A percentile compares a stretch with the other conserved stretches of the same genome.
phyloP scores from a whole-genome alignment of 2,329 filamentous ascomycete genomes.

The Pyrenophora teres region DNA sequence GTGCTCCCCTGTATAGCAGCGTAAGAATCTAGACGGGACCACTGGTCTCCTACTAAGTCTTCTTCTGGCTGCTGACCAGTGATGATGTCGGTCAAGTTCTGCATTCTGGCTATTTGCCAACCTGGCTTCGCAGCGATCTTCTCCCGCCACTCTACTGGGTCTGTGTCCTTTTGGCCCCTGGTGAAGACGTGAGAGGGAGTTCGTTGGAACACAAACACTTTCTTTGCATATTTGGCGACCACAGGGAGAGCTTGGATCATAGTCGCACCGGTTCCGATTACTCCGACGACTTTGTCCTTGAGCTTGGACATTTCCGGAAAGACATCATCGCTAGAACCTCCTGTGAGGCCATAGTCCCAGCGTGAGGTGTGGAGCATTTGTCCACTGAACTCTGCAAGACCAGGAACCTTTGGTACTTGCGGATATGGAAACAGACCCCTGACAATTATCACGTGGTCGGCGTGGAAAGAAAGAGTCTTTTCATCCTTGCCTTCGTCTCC shows the following conservation, averaged over 20 bases:
- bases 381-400: conserved; percentile 28
- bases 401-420: conserved; percentile 38
- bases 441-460: too few relatives aligned
- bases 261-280: conserved; percentile 44
- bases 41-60: conserved; percentile 58
- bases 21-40: conserved; percentile 47
- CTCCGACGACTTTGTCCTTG: conserved; percentile 41
- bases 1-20: conserved; percentile 15
- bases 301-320: conserved; percentile 39
- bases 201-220: conserved; percentile 62
- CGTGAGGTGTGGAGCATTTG: conserved; percentile 39
- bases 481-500: too few relatives aligned
- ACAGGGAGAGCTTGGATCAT: conserved; percentile 45
- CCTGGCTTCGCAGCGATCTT: background rate
- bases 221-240: conserved; percentile 53
- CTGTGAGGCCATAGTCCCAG: conserved; percentile 35
- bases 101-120: conserved; percentile 56
- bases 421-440: conserved; percentile 15
- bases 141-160: conserved; percentile 17
- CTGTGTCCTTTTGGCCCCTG: conserved; percentile 32
- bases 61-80: background rate
- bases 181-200: conserved; percentile 55
- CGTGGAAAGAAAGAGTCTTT: too few relatives aligned
- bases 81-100: conserved; percentile 50
- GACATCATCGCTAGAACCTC: conserved; percentile 15